A percentile compares a stretch with the other conserved stretches of the same genome.
Evolutionary conservation across 441 rosid species (phyloP).

Genomic region (Hura crepitans): DNA sequence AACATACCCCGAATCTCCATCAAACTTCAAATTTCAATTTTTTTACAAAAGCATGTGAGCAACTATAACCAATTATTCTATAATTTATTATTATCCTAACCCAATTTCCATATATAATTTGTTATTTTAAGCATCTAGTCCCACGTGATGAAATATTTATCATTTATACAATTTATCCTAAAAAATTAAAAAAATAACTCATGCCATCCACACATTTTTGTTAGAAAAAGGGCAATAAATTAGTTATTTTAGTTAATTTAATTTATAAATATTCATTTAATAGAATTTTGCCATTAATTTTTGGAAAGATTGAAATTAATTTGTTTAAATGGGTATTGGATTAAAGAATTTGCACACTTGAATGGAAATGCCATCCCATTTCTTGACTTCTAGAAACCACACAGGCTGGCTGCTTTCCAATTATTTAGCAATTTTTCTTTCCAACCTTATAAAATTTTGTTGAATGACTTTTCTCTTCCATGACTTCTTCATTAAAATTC

Average conservation of each 20-base stretch:
- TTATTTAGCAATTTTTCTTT: too few species aligned
- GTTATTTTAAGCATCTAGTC: too few species aligned
- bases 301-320: too few species aligned
- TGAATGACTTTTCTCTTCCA: too few species aligned
- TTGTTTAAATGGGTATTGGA: too few species aligned
- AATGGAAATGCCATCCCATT: not conserved
- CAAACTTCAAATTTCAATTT: not conserved
- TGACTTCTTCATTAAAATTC: too few species aligned
- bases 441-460: too few species aligned
- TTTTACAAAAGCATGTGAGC: conserved; percentile 6
- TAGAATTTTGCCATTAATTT: too few species aligned
- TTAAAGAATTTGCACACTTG: not conserved
- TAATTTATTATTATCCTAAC: not conserved
- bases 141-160: too few species aligned
- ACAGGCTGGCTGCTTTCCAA: too few species aligned
- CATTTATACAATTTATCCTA: not conserved
- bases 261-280: not conserved
- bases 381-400: not conserved
- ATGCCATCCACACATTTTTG: not conserved
- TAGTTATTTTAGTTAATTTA: not conserved
- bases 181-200: not conserved
- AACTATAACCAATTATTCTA: not conserved
- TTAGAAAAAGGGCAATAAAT: too few species aligned
- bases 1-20: not conserved
- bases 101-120: not conserved